phyloP scores from a whole-genome alignment of 2,329 filamentous ascomycete species.

The Colletotrichum graminicola region DNA sequence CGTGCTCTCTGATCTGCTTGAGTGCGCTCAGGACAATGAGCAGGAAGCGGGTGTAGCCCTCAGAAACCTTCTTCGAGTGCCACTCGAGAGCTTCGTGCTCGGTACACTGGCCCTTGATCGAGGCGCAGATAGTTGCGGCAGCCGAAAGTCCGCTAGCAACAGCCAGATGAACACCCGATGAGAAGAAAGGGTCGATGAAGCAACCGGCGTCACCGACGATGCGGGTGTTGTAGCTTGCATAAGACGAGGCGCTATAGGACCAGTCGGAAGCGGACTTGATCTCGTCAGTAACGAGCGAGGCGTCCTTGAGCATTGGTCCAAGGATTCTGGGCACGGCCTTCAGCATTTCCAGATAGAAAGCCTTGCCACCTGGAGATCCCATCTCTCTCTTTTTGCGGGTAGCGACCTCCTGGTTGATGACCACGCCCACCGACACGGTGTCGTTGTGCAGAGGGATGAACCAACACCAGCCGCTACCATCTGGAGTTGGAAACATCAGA shows the following conservation, averaged over 20 bases:
- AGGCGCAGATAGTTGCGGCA: constrained; percentile 57
- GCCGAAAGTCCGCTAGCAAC: constrained; percentile 58
- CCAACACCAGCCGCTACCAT: too few relatives aligned
- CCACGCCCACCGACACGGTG: too few relatives aligned
- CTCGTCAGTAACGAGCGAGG: constrained; percentile 45
- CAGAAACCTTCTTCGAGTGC: constrained; percentile 59
- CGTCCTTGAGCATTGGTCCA: too few relatives aligned
- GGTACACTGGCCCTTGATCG: constrained; percentile 52
- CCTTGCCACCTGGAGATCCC: too few relatives aligned
- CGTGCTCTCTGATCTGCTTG: constrained; percentile 44
- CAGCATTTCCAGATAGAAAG: too few relatives aligned
- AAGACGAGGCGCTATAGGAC: constrained; percentile 60
- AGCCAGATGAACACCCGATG: constrained; percentile 62
- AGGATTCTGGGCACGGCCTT: too few relatives aligned
- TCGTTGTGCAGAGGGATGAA: too few relatives aligned
- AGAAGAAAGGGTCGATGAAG: constrained; percentile 64
- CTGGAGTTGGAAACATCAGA: too few relatives aligned
- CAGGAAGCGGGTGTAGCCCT: constrained; percentile 62
- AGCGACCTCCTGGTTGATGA: too few relatives aligned
- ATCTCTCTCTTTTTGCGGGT: too few relatives aligned
- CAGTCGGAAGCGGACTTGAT: constrained; percentile 60
- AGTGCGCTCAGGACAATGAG: constrained; percentile 54
- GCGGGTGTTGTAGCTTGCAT: constrained; percentile 55
- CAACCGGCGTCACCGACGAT: constrained; percentile 61
- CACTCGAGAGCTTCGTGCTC: constrained; percentile 54